Percentiles rank a stretch among this genome's conserved stretches.
Evolutionary conservation across 2,329 filamentous ascomycete species (phyloP).

Genomic region (Beauveria asiatica): DNA sequence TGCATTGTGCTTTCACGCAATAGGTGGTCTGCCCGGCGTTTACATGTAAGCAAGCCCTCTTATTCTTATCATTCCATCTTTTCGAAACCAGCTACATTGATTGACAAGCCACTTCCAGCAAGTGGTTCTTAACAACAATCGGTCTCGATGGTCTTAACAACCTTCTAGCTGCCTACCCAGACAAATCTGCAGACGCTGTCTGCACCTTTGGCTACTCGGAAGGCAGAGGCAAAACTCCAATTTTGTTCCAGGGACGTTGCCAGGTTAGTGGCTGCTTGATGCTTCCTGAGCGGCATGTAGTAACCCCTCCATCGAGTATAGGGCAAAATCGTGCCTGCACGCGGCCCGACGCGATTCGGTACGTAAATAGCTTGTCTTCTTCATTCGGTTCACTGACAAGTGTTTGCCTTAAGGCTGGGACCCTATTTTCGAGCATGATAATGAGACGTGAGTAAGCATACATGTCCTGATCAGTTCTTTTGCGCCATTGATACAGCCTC

Average conservation of each 20-base stretch:
- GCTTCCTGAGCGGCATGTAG: neutral
- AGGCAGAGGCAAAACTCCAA: slow-evolving; percentile 73
- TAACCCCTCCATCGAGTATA: slow-evolving; percentile 15
- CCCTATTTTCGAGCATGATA: slow-evolving; percentile 88
- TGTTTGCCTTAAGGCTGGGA: slow-evolving; percentile 66
- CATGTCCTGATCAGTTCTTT: neutral
- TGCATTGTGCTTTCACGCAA: slow-evolving; percentile 82
- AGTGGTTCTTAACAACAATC: slow-evolving; percentile 83
- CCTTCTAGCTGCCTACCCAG: slow-evolving; percentile 75
- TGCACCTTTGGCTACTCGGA: slow-evolving; percentile 92
- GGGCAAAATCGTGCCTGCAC: slow-evolving; percentile 73
- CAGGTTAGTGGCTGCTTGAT: slow-evolving; percentile 43
- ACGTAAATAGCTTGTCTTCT: slow-evolving; percentile 26
- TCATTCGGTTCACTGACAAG: neutral
- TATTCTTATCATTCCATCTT: neutral
- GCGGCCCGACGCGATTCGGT: slow-evolving; percentile 80
- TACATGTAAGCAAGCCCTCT: slow-evolving; percentile 66
- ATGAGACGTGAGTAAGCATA: slow-evolving; percentile 55
- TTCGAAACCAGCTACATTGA: neutral
- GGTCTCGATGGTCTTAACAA: slow-evolving; percentile 85
- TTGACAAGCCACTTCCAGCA: slow-evolving; percentile 45
- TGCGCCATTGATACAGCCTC: neutral
- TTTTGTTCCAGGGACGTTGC: slow-evolving; percentile 88
- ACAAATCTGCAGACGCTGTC: slow-evolving; percentile 87
- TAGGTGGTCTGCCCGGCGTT: slow-evolving; percentile 84